A percentile compares a stretch with the other conserved stretches of the same genome.
Evolutionary conservation across 2,329 filamentous ascomycete genomes (phyloP).

Genomic region (Aspergillus pseudoviridinutans): DNA sequence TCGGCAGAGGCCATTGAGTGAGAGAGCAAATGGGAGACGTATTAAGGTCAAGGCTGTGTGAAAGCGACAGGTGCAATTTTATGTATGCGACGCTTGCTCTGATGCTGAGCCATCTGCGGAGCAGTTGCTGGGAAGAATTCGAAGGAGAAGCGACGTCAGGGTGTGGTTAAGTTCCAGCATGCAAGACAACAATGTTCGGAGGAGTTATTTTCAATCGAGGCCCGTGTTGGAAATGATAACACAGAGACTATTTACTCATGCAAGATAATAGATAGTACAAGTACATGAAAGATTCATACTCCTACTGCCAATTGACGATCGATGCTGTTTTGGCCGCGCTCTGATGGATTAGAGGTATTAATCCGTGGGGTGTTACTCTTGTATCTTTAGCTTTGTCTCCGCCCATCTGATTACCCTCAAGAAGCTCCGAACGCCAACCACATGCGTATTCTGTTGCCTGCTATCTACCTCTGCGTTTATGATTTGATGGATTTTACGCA

Average conservation of each 20-base stretch:
- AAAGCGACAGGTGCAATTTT: neutral
- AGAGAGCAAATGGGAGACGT: neutral
- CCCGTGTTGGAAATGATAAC: neutral
- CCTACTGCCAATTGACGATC: neutral
- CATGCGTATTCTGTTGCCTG: slow-evolving; percentile 12
- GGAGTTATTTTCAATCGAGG: neutral
- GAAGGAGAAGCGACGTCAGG: neutral
- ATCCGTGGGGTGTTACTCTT: neutral
- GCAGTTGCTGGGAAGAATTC: neutral
- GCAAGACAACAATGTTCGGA: neutral
- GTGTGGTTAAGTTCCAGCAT: neutral
- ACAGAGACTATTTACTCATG: neutral
- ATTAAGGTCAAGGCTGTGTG: neutral
- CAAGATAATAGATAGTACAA: neutral
- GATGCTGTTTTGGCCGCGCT: neutral
- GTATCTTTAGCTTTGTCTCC: neutral
- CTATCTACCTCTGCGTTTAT: neutral
- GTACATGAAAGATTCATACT: neutral
- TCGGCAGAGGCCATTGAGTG: slow-evolving; percentile 28
- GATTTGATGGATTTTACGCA: slow-evolving; percentile 2
- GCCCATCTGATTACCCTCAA: neutral
- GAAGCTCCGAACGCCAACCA: neutral
- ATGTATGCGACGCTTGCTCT: neutral
- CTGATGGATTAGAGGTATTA: no score
- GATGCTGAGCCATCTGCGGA: neutral